These are phyloP conservation scores for Cyphellophora attinorum DNA, from an alignment of 2,329 filamentous ascomycete species.

Conservation along the genomic window DNA sequence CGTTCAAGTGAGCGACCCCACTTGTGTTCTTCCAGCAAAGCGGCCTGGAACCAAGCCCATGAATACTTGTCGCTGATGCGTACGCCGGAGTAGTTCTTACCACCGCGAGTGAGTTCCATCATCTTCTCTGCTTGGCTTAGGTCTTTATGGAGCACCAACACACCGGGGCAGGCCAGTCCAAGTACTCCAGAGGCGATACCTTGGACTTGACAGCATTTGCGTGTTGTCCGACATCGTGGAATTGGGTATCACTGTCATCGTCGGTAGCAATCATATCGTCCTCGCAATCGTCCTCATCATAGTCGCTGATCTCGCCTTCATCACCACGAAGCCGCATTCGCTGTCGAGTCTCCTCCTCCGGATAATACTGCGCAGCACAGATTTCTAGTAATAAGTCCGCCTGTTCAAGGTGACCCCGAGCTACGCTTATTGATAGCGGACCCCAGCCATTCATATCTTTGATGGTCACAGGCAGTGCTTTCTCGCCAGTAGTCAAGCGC, in stretches of 20 bases:
- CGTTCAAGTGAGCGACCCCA: slow-evolving; percentile 21
- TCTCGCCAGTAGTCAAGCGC: slow-evolving; percentile 53
- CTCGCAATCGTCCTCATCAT: slow-evolving; percentile 20
- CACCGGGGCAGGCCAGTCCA: slow-evolving; percentile 33
- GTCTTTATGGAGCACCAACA: slow-evolving; percentile 25
- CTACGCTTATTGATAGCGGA: slow-evolving; percentile 60
- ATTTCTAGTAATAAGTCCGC: slow-evolving; percentile 63
- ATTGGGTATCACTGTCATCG: slow-evolving; percentile 32
- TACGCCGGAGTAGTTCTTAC: too few relatives aligned
- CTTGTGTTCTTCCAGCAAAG: slow-evolving; percentile 2
- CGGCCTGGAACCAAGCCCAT: slow-evolving; percentile 14
- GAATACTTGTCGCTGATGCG: too few relatives aligned
- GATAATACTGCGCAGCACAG: slow-evolving; percentile 56
- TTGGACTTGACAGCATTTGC: slow-evolving; percentile 60
- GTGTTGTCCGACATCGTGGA: slow-evolving; percentile 60
- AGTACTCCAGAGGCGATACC: slow-evolving; percentile 44
- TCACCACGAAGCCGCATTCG: slow-evolving; percentile 30
- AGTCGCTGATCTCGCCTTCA: slow-evolving; percentile 20
- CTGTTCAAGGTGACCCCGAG: slow-evolving; percentile 54
- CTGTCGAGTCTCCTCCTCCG: slow-evolving; percentile 38
- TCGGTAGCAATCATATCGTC: slow-evolving; percentile 23
- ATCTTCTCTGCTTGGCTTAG: slow-evolving; percentile 16
- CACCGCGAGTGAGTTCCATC: too few relatives aligned
- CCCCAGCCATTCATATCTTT: slow-evolving; percentile 41
- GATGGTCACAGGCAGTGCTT: slow-evolving; percentile 55